These are phyloP conservation scores for Ophiosphaerella narmari DNA, from an alignment of 2,329 filamentous ascomycete genomes.

Conservation along the genomic window DNA sequence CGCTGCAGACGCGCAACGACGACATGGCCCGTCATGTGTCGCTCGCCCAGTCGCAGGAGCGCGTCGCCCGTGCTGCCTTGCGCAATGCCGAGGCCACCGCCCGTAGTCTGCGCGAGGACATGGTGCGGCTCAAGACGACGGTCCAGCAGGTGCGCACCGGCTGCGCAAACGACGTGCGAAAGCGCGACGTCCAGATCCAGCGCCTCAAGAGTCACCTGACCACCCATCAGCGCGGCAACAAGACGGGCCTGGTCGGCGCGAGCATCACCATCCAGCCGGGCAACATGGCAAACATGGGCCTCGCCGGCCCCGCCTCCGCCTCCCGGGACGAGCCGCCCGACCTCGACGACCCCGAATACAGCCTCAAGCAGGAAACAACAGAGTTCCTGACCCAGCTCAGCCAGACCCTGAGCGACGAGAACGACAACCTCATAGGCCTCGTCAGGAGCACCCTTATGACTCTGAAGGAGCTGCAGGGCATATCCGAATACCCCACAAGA, in stretches of 20 bases:
- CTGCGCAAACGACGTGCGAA: slow-evolving; percentile 88
- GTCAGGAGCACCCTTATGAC: slow-evolving; percentile 73
- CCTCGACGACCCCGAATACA: slow-evolving; percentile 64
- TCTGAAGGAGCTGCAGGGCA: slow-evolving; percentile 67
- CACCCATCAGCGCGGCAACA: slow-evolving; percentile 61
- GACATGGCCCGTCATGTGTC: slow-evolving; percentile 63
- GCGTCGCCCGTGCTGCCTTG: slow-evolving; percentile 70
- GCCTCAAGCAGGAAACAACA: slow-evolving; percentile 83
- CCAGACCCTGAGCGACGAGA: slow-evolving; percentile 85
- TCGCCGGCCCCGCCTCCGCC: slow-evolving; percentile 27
- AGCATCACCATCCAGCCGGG: slow-evolving; percentile 54
- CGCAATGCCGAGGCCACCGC: slow-evolving; percentile 74
- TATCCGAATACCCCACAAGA: slow-evolving; percentile 46
- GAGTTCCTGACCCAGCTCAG: slow-evolving; percentile 86
- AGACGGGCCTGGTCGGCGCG: slow-evolving; percentile 52
- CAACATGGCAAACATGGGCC: slow-evolving; percentile 25
- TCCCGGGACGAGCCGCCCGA: slow-evolving; percentile 61
- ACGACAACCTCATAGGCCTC: slow-evolving; percentile 77
- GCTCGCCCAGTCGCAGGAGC: slow-evolving; percentile 70
- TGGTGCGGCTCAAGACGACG: slow-evolving; percentile 75
- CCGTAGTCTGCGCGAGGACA: slow-evolving; percentile 81
- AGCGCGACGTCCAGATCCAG: slow-evolving; percentile 87
- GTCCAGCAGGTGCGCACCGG: slow-evolving; percentile 83
- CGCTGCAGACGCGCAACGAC: slow-evolving; percentile 58
- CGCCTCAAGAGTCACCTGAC: slow-evolving; percentile 84